Evolutionary conservation across 2,329 filamentous ascomycete species (phyloP).

Genomic region (Pseudogymnoascus sp.): DNA sequence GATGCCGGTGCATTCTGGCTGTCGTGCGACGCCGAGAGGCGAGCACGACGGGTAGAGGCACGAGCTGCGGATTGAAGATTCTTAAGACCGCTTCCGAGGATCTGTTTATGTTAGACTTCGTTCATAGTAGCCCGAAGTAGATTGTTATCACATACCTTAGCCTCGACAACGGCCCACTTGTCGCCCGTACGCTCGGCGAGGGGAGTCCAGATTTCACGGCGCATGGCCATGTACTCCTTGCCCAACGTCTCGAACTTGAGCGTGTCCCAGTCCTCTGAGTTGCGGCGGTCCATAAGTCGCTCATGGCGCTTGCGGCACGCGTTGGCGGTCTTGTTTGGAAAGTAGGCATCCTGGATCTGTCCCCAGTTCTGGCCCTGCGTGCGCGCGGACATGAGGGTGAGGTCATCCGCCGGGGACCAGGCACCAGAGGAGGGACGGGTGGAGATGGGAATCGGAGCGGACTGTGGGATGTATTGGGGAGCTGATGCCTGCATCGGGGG

Average conservation of each 20-base stretch:
- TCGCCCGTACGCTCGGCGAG: slow-evolving; percentile 70
- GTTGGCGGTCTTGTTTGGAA: slow-evolving; percentile 68
- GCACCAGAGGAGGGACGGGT: slow-evolving; percentile 51
- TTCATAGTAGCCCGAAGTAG: background rate
- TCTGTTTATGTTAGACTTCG: slow-evolving; percentile 39
- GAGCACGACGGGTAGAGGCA: slow-evolving; percentile 57
- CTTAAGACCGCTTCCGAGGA: slow-evolving; percentile 76
- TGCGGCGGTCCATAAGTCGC: slow-evolving; percentile 63
- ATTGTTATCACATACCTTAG: slow-evolving; percentile 41
- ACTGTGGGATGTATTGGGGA: slow-evolving; percentile 10
- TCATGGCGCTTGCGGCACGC: slow-evolving; percentile 87
- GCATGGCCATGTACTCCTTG: slow-evolving; percentile 68
- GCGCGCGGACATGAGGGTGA: slow-evolving; percentile 62
- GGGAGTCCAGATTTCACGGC: slow-evolving; percentile 73
- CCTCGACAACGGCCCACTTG: slow-evolving; percentile 65
- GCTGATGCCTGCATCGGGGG: slow-evolving; percentile 14
- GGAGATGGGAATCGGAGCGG: slow-evolving; percentile 12
- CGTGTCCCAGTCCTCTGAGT: slow-evolving; percentile 60
- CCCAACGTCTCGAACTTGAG: slow-evolving; percentile 67
- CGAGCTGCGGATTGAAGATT: slow-evolving; percentile 65
- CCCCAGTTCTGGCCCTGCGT: slow-evolving; percentile 74
- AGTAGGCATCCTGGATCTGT: slow-evolving; percentile 68
- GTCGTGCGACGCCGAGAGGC: slow-evolving; percentile 36
- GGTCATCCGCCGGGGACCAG: slow-evolving; percentile 69
- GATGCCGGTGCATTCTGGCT: slow-evolving; percentile 22